Evolutionary conservation across 2,329 filamentous ascomycete genomes (phyloP).

Genomic region (Neopestalotiopsis sp.): DNA sequence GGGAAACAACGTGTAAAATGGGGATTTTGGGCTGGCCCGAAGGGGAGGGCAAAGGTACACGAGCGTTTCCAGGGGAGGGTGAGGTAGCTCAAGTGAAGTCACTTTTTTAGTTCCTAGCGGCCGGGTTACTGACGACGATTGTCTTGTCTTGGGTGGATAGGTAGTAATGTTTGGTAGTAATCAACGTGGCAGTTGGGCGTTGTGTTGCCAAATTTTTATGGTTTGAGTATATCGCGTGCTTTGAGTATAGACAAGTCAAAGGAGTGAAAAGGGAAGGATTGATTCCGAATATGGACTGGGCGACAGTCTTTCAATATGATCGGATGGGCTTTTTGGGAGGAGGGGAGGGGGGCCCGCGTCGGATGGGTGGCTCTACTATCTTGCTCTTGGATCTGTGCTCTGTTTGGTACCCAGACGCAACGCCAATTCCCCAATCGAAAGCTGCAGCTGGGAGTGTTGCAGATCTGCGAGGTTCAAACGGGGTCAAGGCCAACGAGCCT

Average conservation of each 20-base stretch:
- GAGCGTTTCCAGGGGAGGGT: not conserved
- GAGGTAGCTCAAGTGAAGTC: not conserved
- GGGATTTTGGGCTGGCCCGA: not conserved
- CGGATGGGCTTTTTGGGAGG: not conserved
- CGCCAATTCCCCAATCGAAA: not conserved
- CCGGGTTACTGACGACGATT: not conserved
- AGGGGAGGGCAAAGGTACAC: not conserved
- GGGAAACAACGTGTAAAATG: slow-evolving; percentile 1
- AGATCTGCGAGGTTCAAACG: slow-evolving; percentile 26
- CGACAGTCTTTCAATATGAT: not conserved
- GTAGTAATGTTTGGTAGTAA: not conserved
- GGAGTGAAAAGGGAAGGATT: slow-evolving; percentile 15
- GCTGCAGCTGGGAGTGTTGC: not conserved
- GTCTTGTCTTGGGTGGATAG: not conserved
- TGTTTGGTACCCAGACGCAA: not conserved
- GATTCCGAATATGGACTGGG: slow-evolving; percentile 12
- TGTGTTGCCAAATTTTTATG: not conserved
- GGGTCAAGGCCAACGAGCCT: slow-evolving; percentile 21
- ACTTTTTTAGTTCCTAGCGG: not conserved
- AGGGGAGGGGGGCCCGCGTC: not conserved
- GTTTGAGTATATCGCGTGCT: not conserved
- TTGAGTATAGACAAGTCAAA: not conserved
- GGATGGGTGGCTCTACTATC: not conserved
- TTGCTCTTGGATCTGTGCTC: slow-evolving; percentile 7
- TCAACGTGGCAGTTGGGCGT: not conserved